These are phyloP conservation scores for Arabidopsis thaliana DNA, from an alignment of 345 rosid species.

Conservation along the genomic window DNA sequence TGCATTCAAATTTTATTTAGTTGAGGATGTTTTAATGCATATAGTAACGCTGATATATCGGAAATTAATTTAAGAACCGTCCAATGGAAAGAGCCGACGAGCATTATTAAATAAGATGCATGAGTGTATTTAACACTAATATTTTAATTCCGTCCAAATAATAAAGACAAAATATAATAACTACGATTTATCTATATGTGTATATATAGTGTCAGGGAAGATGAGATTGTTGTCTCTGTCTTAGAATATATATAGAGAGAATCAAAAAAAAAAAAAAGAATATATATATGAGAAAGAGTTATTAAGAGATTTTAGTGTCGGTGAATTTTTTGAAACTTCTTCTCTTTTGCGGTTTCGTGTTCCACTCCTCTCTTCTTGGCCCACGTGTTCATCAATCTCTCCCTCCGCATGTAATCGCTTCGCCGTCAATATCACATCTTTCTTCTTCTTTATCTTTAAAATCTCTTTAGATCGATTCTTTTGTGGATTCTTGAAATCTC, in stretches of 20 bases:
- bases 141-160: constrained; percentile 42
- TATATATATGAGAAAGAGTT: constrained; percentile 18
- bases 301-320: constrained; percentile 44
- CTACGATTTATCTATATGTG: constrained; percentile 8
- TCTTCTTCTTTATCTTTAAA: neutral
- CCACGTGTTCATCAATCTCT: constrained; percentile 45
- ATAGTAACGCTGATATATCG: constrained; percentile 13
- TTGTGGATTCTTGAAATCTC: constrained; percentile 21
- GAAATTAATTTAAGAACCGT: constrained; percentile 1
- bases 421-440: constrained; percentile 44
- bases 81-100: constrained; percentile 43
- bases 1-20: neutral
- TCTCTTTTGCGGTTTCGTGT: constrained; percentile 46
- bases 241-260: constrained; percentile 32
- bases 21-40: neutral
- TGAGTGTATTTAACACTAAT: constrained; percentile 37
- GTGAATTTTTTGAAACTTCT: constrained; percentile 45
- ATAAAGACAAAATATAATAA: constrained; percentile 37
- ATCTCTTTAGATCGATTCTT: constrained; percentile 27
- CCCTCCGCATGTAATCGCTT: constrained; percentile 48
- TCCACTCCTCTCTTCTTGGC: constrained; percentile 46
- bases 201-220: constrained; percentile 46
- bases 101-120: constrained; percentile 38
- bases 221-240: constrained; percentile 50
- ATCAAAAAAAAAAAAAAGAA: neutral